Conservation (phyloP, 2,329 filamentous ascomycete genomes). For the Aspergillus flavus region DNA sequence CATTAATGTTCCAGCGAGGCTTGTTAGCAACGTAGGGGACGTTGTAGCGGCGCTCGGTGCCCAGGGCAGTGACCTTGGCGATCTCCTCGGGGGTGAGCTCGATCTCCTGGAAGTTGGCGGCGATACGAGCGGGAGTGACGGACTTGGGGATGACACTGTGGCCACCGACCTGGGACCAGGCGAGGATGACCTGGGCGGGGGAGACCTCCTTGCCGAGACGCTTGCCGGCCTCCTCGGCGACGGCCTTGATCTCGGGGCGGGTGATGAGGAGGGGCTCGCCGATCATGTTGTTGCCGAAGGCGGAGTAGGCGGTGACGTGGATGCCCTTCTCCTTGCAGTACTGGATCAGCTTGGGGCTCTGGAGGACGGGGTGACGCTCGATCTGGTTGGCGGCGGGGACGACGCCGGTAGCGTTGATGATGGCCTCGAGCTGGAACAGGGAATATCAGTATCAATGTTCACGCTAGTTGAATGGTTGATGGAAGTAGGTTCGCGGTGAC, state of each 20-base stretch:
- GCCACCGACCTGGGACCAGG: slow-evolving; percentile 44
- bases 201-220: slow-evolving; percentile 37
- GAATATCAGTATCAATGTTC: neutral
- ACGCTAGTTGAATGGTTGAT: neutral
- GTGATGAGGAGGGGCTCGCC: slow-evolving; percentile 66
- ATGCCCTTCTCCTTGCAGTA: slow-evolving; percentile 63
- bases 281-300: slow-evolving; percentile 62
- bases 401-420: slow-evolving; percentile 59
- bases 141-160: slow-evolving; percentile 48
- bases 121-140: slow-evolving; percentile 45
- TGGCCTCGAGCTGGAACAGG: slow-evolving; percentile 49
- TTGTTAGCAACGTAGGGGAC: slow-evolving; percentile 43
- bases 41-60: slow-evolving; percentile 41
- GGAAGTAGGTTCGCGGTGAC: slow-evolving; percentile 4
- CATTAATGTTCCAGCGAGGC: slow-evolving; percentile 60
- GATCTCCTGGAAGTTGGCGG: slow-evolving; percentile 47
- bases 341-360: slow-evolving; percentile 60
- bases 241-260: slow-evolving; percentile 64
- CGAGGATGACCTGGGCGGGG: slow-evolving; percentile 42
- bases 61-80: slow-evolving; percentile 36
- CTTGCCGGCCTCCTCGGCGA: slow-evolving; percentile 59
- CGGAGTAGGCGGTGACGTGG: slow-evolving; percentile 64
- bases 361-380: slow-evolving; percentile 69
- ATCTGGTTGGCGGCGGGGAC: slow-evolving; percentile 69
- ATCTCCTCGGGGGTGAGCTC: slow-evolving; percentile 43